These are phyloP conservation scores for Aspergillus ostianus DNA, from an alignment of 495 filamentous ascomycete species.

Conservation along the genomic window DNA sequence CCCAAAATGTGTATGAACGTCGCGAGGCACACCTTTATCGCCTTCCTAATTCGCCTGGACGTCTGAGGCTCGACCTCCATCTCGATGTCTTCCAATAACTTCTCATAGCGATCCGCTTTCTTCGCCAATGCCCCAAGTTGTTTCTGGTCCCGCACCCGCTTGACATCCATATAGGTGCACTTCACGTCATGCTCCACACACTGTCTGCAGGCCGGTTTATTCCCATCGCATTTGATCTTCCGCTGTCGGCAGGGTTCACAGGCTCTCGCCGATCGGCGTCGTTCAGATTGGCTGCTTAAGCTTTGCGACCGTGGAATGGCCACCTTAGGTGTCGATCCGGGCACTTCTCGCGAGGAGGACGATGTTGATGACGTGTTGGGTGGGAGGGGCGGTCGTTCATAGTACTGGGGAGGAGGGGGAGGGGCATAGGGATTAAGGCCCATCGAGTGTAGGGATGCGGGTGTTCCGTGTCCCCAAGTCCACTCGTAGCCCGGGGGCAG, in stretches of 20 bases:
- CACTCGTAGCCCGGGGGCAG: conserved; percentile 2
- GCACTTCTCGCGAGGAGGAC: conserved; percentile 4
- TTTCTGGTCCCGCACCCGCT: conserved; percentile 58
- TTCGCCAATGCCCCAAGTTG: conserved; percentile 35
- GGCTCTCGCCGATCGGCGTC: conserved; percentile 49
- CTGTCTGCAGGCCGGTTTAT: conserved; percentile 51
- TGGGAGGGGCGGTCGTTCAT: conserved; percentile 1
- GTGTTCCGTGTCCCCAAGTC: conserved; percentile 9
- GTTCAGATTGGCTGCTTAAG: conserved; percentile 9
- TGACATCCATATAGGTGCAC: conserved; percentile 56
- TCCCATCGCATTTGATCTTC: conserved; percentile 61
- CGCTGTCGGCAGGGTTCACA: conserved; percentile 73
- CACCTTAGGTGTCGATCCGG: conserved; percentile 23
- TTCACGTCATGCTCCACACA: conserved; percentile 48
- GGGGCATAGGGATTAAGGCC: conserved; percentile 9
- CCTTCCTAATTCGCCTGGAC: conserved; percentile 34
- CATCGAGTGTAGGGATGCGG: conserved; percentile 1
- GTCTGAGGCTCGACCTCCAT: conserved; percentile 27
- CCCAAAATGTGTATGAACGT: neutral
- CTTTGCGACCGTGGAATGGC: conserved; percentile 31
- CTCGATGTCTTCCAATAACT: conserved; percentile 38
- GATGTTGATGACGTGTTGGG: conserved; percentile 7
- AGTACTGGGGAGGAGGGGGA: neutral
- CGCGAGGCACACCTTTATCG: conserved; percentile 28
- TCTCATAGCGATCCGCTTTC: conserved; percentile 47